Percentiles rank a stretch among this genome's conserved stretches.
Evolutionary conservation across 495 filamentous ascomycete species (phyloP).

Genomic region (Tuber calosporum): DNA sequence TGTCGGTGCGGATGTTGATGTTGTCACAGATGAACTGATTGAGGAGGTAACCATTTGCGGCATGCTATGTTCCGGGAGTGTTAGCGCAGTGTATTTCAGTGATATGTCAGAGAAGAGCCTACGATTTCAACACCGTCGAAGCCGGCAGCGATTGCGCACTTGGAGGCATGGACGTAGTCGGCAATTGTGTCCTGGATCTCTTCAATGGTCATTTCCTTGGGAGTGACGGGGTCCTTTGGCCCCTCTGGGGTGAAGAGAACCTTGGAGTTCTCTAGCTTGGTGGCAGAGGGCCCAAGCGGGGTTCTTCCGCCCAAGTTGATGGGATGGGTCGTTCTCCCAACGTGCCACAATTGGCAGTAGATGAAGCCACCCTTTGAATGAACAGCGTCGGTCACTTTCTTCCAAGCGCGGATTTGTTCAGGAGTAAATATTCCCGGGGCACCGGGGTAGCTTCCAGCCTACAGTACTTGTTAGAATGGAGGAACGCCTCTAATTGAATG

Average conservation of each 20-base stretch:
- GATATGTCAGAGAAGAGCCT: background rate
- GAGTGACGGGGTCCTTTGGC: constrained; percentile 33
- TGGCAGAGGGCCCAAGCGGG: constrained; percentile 49
- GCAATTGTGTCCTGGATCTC: constrained; percentile 55
- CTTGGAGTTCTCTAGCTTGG: constrained; percentile 43
- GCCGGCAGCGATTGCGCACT: constrained; percentile 59
- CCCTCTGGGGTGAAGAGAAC: constrained; percentile 23
- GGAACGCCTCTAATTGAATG: background rate
- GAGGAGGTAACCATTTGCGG: constrained; percentile 66
- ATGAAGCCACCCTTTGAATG: constrained; percentile 60
- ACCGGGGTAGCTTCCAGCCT: constrained; percentile 46
- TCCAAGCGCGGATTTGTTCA: constrained; percentile 59
- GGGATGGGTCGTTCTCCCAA: constrained; percentile 52
- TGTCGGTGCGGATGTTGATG: constrained; percentile 58
- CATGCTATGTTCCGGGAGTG: constrained; percentile 24
- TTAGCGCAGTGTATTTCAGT: background rate
- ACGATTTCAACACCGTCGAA: constrained; percentile 69
- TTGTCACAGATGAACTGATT: constrained; percentile 66
- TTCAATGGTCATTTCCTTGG: constrained; percentile 49
- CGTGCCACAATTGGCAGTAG: constrained; percentile 60
- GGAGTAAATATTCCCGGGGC: constrained; percentile 58
- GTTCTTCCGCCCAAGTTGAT: constrained; percentile 44
- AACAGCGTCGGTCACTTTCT: constrained; percentile 56
- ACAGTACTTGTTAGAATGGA: background rate
- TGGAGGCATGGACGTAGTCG: constrained; percentile 56